Evolutionary conservation across 2,329 filamentous ascomycete species (phyloP), one percentile per base, ranked within the genome.

Genomic region (Fusarium xyrophilum): DNA sequence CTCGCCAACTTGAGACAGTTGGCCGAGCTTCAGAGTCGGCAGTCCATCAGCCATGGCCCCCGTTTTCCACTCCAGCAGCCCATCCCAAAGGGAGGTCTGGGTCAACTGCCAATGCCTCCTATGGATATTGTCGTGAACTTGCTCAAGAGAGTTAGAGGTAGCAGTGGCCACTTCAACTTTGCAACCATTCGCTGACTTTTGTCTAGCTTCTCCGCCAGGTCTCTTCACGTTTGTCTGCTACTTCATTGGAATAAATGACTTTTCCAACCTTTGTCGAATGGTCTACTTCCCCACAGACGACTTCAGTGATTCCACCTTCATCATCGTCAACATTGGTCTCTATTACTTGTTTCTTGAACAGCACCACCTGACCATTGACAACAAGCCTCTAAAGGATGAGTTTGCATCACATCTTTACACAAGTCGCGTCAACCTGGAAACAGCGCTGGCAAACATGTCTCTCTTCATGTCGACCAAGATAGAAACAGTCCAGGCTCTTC

Each of bases 401-500:
- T 81, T 82, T 48, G 75, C 78, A 38, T 70, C 74, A 7, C 80
- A 81, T 53, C 76, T 79, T 47, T 73, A 78, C 38, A 74, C 81
- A 60, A 84, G 82, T 61, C 80, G 81, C 42, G 77, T 79, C 55
- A 86, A 86, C 59, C 73, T 86, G 23, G 84, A 86, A 71, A 85
- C 83, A 14, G 80, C 80, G 7, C 74, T 86, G 3, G 79, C 81
- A 30, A 82, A 84, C 68, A 78, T 89, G 57, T 84, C 84, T 15
- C 77, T 90, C 27, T 81, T 89, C 67, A 78, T 89, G 71, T 84
- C 87, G 3, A 81, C 86, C 27, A 85, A 79, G 32, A 75, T 82
- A 38, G 78, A 85, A 65, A 89, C 84, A 43, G 82, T 89, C 25
- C 83, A 88, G 65, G 86, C 88, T 13, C 78, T 91, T 6, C 71